Evolutionary conservation across 2,329 filamentous ascomycete species (phyloP).

Genomic region (Fusarium chaquense): DNA sequence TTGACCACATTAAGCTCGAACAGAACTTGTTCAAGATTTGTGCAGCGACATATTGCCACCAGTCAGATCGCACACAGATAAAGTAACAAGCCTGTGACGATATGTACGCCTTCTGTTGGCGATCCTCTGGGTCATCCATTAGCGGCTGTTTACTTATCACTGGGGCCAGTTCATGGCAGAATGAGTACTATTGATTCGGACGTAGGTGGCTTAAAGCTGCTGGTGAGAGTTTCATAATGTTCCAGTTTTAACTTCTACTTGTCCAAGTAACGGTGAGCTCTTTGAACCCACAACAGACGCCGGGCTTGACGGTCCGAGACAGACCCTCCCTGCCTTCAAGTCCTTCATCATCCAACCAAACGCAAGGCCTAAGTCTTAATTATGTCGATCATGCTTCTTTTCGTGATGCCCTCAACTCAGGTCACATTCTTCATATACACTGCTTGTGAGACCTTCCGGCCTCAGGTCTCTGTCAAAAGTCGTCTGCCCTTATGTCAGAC

Average conservation of each 20-base stretch:
- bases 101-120: not conserved
- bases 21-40: accelerated
- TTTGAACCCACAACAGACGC: not conserved
- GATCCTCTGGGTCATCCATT: not conserved
- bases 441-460: not conserved
- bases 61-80: not conserved
- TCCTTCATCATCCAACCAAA: not conserved
- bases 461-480: not conserved
- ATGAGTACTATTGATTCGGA: not conserved
- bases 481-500: not conserved
- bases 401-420: not conserved
- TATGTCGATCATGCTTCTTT: not conserved
- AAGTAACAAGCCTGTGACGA: not conserved
- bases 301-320: not conserved
- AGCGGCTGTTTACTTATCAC: not conserved
- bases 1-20: not conserved
- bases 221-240: not conserved
- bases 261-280: not conserved
- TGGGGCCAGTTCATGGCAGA: not conserved
- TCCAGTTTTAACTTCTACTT: not conserved
- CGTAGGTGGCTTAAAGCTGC: not conserved
- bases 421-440: not conserved
- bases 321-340: not conserved
- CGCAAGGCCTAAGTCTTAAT: not conserved
- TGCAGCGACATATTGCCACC: accelerated